Evolutionary conservation across 2,329 filamentous ascomycete genomes (phyloP), one percentile per base, ranked within the genome.

Genomic region (Microcera coccophila): DNA sequence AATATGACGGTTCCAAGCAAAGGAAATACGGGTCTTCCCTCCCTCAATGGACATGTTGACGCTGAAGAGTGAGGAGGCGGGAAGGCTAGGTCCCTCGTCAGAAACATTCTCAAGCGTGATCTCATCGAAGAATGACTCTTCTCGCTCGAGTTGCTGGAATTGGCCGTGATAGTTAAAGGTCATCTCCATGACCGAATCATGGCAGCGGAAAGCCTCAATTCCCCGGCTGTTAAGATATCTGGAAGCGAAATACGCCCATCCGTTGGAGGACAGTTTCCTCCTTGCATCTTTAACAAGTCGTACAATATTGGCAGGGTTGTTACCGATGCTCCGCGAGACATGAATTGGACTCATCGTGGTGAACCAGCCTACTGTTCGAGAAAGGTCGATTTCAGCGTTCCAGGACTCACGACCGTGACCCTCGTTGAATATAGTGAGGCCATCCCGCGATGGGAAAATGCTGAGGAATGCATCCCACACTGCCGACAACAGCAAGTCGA

Each of bases 301-400:
- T 5, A 32, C 8, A n/a, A 32, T 32, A 32, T 32, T n/a, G 29
- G 29, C 29, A n/a, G 8, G 9, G n/a, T 32, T 16, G 29, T 8
- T 15, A n/a, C n/a, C n/a, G n/a, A n/a, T n/a, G n/a, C n/a, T n/a
- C 29, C 8, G 9, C 29, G 35, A 21, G 38, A 22, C 21, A 29
- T 19, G 15, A 16, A 40, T 24, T 19, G 39, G 39, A 14, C 4
- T 14, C 1, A 44, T 44, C 12, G 41, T 44, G 14, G 63, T 63
- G 44, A 65, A 65, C 62, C 62, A 66, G 3, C 62, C 63, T 1
- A 65, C 61, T 1, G 61, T 65, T 5, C 53, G 22, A 1, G 59
- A 56, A 2, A 61, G 20, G 38, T 65, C 55, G 3, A 63, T 42
- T 5, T 29, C 34, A 4, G 47, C 26, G 38, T 54, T 48, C 55